Base-by-base conservation (phyloP, 2,329 filamentous ascomycete species). In the Claviceps citrina region DNA sequence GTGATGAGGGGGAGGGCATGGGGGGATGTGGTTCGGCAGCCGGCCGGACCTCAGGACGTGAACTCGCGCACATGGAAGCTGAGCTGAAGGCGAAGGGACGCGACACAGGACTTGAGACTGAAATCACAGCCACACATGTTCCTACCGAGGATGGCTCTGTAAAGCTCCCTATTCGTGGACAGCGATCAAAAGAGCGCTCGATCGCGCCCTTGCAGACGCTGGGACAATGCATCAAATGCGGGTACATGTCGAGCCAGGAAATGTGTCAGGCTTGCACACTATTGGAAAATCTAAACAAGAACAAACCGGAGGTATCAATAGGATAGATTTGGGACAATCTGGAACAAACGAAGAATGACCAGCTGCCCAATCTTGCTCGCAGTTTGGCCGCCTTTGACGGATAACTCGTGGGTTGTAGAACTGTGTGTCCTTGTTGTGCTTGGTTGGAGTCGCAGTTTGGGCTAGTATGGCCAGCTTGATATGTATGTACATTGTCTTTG, bases 191-290 rank as follows among this genome's bases (percentile, higher is more conserved):
- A 47, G 52, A 53, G 45, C 47, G 49, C 32, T 39, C 54, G 5
- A 40, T 57, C 2, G 56, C 52, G 9, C 62, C 70, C n/a, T 71
- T 75, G 51, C 84, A 89, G 58, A 78, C 78, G 12, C 71, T 95
- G 49, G 84, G 89, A 2, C 79, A 78, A 47, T 98, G 91, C 54
- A 75, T 80, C 53, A 79, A 76, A 39, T 98, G 91, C 51, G 91
- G 91, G 12, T 98, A 96, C 57, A 82, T 98, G 60, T 94, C 91
- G 2, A 95, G 87, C 51, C 91, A 98, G 59, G 73, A 76, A 24
- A 75, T 95, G 30, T 98, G 91, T 62, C 93, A 98, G 61, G 91
- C 91, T 0, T 98, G 91, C 57, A 81, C 78, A 45, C 65, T 98
- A 33, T 71, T 98, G 3, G 87, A 96, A 51, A 84, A 82, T 0